Conservation (phyloP, 148 eudicot genomes). For the Camellia granthamiana region DNA sequence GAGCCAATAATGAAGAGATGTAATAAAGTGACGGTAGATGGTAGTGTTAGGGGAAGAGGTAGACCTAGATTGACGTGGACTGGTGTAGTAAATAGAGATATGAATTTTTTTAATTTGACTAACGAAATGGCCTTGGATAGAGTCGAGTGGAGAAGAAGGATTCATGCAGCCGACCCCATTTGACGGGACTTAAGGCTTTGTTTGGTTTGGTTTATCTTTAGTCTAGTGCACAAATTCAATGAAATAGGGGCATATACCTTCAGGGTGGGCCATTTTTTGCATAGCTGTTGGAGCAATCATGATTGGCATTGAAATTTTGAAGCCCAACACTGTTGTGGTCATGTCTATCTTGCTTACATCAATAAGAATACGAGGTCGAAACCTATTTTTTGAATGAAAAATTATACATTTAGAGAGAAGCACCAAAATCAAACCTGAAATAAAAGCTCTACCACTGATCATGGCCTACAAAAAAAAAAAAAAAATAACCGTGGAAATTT, state of each 20-base stretch:
- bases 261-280: slow-evolving; percentile 89
- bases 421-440: neutral
- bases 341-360: slow-evolving; percentile 71
- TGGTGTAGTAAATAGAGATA: too few relatives aligned
- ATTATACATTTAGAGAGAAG: neutral
- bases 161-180: too few relatives aligned
- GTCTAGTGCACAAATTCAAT: neutral
- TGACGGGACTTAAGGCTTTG: too few relatives aligned
- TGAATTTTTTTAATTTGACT: too few relatives aligned
- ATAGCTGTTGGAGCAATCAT: slow-evolving; percentile 90
- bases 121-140: too few relatives aligned
- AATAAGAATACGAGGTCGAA: slow-evolving; percentile 75
- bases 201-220: neutral
- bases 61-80: too few relatives aligned
- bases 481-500: neutral
- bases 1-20: too few relatives aligned
- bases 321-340: slow-evolving; percentile 62
- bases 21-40: too few relatives aligned
- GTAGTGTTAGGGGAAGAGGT: too few relatives aligned
- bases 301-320: slow-evolving; percentile 82
- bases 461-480: neutral
- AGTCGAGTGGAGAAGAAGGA: too few relatives aligned
- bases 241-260: slow-evolving; percentile 41
- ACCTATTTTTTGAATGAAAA: slow-evolving; percentile 37
- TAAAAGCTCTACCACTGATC: neutral